phyloP scores from a whole-genome alignment of 768 basidiomycete genomes.

The Neoboletus magnificus region DNA sequence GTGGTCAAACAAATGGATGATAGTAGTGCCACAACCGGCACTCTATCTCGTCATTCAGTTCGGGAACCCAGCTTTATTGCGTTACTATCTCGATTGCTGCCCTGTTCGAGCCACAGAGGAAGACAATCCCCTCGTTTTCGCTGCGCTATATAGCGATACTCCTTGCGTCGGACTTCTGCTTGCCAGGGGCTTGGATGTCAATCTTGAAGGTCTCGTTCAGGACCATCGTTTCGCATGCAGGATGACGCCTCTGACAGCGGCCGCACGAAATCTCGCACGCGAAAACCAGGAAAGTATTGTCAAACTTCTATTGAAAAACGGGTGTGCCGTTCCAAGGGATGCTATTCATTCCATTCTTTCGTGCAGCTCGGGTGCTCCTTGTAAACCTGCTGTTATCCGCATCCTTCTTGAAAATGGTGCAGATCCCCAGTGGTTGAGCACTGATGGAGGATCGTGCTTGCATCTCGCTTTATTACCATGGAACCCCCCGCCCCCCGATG shows the following conservation, averaged over 20 bases:
- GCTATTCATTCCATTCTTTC: background rate
- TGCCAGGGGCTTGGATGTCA: background rate
- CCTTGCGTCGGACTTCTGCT: background rate
- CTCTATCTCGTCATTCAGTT: background rate
- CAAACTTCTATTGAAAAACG: background rate
- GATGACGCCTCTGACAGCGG: background rate
- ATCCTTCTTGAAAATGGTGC: background rate
- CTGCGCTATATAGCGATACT: background rate
- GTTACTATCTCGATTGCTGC: background rate
- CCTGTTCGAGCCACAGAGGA: background rate
- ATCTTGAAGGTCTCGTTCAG: background rate
- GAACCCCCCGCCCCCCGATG: no score
- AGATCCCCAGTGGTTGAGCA: background rate
- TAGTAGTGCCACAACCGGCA: no score
- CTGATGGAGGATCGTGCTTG: background rate
- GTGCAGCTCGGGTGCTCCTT: no score
- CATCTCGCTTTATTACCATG: accelerated
- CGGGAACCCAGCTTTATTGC: background rate
- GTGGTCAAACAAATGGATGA: no score
- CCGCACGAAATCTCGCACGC: background rate
- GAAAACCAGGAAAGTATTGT: background rate
- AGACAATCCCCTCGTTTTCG: background rate
- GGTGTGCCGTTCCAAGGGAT: background rate
- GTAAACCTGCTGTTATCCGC: background rate
- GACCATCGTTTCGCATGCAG: accelerated